phyloP scores from a whole-genome alignment of 2,329 filamentous ascomycete species.

The Drechslerella dactyloides region DNA sequence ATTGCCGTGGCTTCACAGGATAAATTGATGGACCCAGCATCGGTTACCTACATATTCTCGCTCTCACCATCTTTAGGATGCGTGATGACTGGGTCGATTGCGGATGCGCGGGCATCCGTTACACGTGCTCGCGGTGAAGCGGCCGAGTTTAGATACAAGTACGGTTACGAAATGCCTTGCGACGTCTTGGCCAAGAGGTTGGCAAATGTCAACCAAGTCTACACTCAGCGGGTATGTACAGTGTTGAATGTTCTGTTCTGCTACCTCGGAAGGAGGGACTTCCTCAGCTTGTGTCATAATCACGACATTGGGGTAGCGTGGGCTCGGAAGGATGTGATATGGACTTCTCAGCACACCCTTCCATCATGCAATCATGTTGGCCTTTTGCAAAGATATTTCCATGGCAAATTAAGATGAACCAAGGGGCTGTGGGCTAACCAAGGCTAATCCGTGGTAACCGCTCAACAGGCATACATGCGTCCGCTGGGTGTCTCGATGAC shows the following conservation, averaged over 20 bases:
- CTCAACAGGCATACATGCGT: slow-evolving; percentile 85
- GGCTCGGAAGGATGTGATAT: slow-evolving; percentile 2
- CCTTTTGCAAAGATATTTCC: slow-evolving; percentile 28
- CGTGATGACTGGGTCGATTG: slow-evolving; percentile 98
- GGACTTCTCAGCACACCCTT: slow-evolving; percentile 31
- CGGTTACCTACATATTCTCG: slow-evolving; percentile 96
- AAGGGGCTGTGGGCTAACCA: slow-evolving; percentile 45
- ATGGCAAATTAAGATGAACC: slow-evolving; percentile 37
- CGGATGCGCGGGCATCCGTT: slow-evolving; percentile 91
- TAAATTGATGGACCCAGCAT: slow-evolving; percentile 97
- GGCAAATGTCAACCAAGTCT: slow-evolving; percentile 99
- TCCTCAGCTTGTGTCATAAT: too few species aligned
- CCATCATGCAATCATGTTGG: slow-evolving; percentile 16
- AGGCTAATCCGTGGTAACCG: slow-evolving; percentile 39
- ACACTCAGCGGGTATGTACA: slow-evolving; percentile 81
- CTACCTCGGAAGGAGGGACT: too few species aligned
- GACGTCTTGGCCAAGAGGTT: slow-evolving; percentile 95
- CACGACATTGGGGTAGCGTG: neutral
- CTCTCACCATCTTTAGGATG: slow-evolving; percentile 95
- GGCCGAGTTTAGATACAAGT: slow-evolving; percentile 98
- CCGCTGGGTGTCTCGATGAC: slow-evolving; percentile 95
- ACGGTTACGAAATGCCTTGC: slow-evolving; percentile 98
- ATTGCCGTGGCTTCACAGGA: slow-evolving; percentile 67
- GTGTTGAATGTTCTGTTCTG: slow-evolving; percentile 23
- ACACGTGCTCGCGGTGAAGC: slow-evolving; percentile 93